Evolutionary conservation across 208 protist genomes (phyloP).

Genomic region (Porcisia deanei): DNA sequence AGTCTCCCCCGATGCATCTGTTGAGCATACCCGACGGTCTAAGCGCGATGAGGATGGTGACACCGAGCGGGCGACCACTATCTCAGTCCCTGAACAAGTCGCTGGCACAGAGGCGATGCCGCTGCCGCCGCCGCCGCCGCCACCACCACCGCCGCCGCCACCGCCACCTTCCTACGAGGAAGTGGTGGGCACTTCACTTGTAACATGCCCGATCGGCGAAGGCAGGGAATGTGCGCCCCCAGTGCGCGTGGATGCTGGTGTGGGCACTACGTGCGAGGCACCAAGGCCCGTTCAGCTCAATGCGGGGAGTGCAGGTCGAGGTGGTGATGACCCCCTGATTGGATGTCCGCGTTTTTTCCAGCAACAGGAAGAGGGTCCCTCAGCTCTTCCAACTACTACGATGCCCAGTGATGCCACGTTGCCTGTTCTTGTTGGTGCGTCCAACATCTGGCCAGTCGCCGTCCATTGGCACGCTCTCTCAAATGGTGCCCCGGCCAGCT

Average conservation of each 20-base stretch:
- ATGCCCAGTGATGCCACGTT: no score
- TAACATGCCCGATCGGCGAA: not conserved
- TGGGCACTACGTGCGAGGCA: slow-evolving; percentile 7
- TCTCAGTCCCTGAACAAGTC: not conserved
- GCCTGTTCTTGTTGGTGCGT: not conserved
- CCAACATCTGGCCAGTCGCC: not conserved
- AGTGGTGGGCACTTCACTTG: slow-evolving; percentile 6
- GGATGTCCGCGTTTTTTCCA: not conserved
- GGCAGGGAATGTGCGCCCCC: not conserved
- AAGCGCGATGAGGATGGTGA: not conserved
- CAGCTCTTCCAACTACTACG: not conserved
- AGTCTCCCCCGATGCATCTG: not conserved
- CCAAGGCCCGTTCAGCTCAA: not conserved
- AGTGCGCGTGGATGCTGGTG: slow-evolving; percentile 13
- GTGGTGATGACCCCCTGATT: not conserved
- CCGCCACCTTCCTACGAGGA: slow-evolving; percentile 25
- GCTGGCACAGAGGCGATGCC: not conserved
- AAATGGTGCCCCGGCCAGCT: not conserved
- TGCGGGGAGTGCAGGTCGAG: not conserved
- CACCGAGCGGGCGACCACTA: not conserved
- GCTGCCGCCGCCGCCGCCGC: no score
- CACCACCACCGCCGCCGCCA: not conserved
- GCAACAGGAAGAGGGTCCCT: not conserved
- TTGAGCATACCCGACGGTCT: not conserved
- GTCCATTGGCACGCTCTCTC: not conserved